Percentiles rank a stretch among this genome's conserved stretches.
Evolutionary conservation across 441 rosid genomes (phyloP).

Genomic region (Adansonia rubrostipa): DNA sequence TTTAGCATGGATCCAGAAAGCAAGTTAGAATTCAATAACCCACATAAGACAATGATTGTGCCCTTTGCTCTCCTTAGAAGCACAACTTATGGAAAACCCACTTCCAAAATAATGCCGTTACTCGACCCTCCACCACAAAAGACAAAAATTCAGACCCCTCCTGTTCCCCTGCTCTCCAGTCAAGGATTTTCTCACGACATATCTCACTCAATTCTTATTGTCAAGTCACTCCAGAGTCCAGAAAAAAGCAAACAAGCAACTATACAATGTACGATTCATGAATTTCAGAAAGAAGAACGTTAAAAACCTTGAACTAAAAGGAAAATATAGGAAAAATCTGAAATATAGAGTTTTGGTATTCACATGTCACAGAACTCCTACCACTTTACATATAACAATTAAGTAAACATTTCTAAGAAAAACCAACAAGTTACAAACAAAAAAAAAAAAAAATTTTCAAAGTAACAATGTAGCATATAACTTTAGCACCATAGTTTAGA

Average conservation of each 20-base stretch:
- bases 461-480: not conserved
- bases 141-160: not conserved
- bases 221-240: not conserved
- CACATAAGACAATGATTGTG: not conserved
- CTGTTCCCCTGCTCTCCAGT: not conserved
- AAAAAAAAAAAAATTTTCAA: not conserved
- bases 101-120: not conserved
- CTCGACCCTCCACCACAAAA: not conserved
- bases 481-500: not conserved
- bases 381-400: not conserved
- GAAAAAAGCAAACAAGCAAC: not conserved
- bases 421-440: not conserved
- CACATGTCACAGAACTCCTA: not conserved
- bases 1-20: not conserved
- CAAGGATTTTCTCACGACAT: not conserved
- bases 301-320: not conserved
- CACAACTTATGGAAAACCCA: constrained; percentile 1
- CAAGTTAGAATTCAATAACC: not conserved
- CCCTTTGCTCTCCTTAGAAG: not conserved
- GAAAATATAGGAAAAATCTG: not conserved
- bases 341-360: not conserved
- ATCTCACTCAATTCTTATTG: not conserved
- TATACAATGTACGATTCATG: not conserved
- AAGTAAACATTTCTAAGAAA: not conserved
- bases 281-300: not conserved